Evolutionary conservation across 345 rosid genomes (phyloP).

Genomic region (Cardamine resedifolia): DNA sequence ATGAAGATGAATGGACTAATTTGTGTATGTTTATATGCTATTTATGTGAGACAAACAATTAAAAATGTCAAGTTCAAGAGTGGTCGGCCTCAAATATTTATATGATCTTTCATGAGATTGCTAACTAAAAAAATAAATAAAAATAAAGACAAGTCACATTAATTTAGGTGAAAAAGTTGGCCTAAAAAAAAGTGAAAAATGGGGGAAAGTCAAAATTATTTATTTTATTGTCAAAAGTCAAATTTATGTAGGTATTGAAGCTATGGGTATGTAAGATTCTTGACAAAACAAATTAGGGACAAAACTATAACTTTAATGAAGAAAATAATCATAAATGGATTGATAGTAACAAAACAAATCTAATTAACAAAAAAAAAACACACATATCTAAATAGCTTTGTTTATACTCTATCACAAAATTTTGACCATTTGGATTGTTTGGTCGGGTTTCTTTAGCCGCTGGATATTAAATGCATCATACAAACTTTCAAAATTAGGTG

Average conservation of each 20-base stretch:
- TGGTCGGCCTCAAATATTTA: conserved; percentile 30
- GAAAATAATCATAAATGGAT: not conserved
- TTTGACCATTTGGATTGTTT: conserved; percentile 21
- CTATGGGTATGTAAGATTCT: not conserved
- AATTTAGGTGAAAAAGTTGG: conserved; percentile 33
- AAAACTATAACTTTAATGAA: not conserved
- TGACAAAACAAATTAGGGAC: conserved; percentile 3
- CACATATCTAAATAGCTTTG: not conserved
- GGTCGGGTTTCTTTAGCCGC: conserved; percentile 18
- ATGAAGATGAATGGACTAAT: not conserved
- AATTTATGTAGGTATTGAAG: conserved; percentile 1
- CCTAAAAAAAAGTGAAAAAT: not conserved
- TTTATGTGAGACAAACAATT: conserved; percentile 6
- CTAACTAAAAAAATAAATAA: not conserved
- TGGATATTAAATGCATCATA: conserved; percentile 25
- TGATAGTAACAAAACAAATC: not conserved
- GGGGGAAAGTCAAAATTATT: conserved; percentile 6
- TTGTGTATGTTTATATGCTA: conserved; percentile 22
- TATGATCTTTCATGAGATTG: conserved; percentile 7
- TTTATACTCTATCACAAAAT: not conserved
- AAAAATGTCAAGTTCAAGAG: conserved; percentile 1
- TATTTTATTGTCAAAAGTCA: conserved; percentile 18
- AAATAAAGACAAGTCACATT: conserved; percentile 9
- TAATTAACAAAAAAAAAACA: not conserved
- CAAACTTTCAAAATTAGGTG: conserved; percentile 6